These are phyloP conservation scores for Termitomyces sp. DNA, from an alignment of 768 basidiomycete genomes.

Conservation along the genomic window DNA sequence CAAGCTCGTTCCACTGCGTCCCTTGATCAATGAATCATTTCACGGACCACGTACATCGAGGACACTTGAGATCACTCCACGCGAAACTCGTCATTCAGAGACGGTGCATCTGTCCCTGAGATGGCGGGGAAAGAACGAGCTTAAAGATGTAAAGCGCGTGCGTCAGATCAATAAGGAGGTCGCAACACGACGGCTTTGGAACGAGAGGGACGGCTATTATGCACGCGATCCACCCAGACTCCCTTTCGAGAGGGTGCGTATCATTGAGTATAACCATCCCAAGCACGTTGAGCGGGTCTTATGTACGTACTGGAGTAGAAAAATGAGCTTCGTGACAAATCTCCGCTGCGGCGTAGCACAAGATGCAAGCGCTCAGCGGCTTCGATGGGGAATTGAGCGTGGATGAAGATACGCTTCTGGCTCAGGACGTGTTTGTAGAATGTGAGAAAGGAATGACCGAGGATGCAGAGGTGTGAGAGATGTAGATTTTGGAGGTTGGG, in stretches of 20 bases:
- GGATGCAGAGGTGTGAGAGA: conserved; percentile 68
- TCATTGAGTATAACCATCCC: conserved; percentile 80
- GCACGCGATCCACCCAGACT: conserved; percentile 81
- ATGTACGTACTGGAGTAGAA: conserved; percentile 14
- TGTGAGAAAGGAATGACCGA: conserved; percentile 75
- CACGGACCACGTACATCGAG: neutral
- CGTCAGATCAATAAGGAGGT: conserved; percentile 76
- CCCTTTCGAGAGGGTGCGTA: conserved; percentile 59
- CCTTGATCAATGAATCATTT: neutral
- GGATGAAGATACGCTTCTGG: conserved; percentile 70
- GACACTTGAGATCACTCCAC: conserved; percentile 71
- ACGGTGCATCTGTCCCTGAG: conserved; percentile 41
- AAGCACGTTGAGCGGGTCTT: conserved; percentile 57
- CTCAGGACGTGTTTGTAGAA: conserved; percentile 77
- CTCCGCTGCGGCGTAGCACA: conserved; percentile 65
- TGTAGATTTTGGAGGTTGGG: conserved; percentile 42
- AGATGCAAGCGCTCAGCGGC: conserved; percentile 69
- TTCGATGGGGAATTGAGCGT: conserved; percentile 75
- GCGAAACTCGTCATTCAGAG: conserved; percentile 66
- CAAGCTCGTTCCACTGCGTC: conserved; percentile 75
- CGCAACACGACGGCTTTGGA: conserved; percentile 75
- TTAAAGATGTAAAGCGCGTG: conserved; percentile 63
- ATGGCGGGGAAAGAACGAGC: conserved; percentile 28
- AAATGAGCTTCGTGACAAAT: conserved; percentile 41
- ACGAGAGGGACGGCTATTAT: conserved; percentile 83